These are phyloP conservation scores for Adiantum capillusveneris DNA, from an alignment of 75 land plant genomes.

Conservation along the genomic window DNA sequence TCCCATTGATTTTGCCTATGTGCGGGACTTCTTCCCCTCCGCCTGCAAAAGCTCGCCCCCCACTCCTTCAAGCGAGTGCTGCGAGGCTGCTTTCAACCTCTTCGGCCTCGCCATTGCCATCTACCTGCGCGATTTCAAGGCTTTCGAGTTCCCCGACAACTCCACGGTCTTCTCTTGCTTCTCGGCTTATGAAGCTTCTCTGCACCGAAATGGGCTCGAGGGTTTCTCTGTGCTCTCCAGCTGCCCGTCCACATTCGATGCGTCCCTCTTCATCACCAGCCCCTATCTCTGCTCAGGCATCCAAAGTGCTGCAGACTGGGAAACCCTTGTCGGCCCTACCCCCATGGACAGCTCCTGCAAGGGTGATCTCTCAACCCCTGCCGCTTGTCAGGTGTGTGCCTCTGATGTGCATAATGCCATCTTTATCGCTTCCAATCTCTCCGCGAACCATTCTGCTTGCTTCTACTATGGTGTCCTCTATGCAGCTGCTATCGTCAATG, in stretches of 20 bases:
- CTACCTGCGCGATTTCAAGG: slow-evolving; percentile 40
- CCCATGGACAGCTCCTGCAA: too few species aligned
- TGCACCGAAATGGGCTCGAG: slow-evolving; percentile 4
- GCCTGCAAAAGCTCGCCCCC: neutral
- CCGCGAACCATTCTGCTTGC: neutral
- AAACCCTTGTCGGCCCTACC: too few species aligned
- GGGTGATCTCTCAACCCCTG: too few species aligned
- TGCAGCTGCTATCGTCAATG: neutral
- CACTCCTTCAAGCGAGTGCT: slow-evolving; percentile 22
- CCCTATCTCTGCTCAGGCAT: too few species aligned
- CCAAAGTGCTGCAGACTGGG: too few species aligned
- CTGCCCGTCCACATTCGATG: slow-evolving; percentile 14
- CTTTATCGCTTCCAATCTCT: too few species aligned
- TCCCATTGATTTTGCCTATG: neutral
- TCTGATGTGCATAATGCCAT: too few species aligned
- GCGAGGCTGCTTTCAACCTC: slow-evolving; percentile 34
- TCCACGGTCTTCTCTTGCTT: slow-evolving; percentile 52
- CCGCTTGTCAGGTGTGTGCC: too few species aligned
- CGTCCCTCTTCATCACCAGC: too few species aligned
- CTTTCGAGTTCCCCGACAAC: slow-evolving; percentile 46
- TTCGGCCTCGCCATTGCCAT: slow-evolving; percentile 43
- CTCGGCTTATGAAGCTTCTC: slow-evolving; percentile 16
- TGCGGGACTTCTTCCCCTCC: neutral
- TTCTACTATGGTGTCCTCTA: slow-evolving; percentile 5
- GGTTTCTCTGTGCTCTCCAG: slow-evolving; percentile 9